phyloP scores from a whole-genome alignment of 305 asterid species.

The Rubia peregrina region DNA sequence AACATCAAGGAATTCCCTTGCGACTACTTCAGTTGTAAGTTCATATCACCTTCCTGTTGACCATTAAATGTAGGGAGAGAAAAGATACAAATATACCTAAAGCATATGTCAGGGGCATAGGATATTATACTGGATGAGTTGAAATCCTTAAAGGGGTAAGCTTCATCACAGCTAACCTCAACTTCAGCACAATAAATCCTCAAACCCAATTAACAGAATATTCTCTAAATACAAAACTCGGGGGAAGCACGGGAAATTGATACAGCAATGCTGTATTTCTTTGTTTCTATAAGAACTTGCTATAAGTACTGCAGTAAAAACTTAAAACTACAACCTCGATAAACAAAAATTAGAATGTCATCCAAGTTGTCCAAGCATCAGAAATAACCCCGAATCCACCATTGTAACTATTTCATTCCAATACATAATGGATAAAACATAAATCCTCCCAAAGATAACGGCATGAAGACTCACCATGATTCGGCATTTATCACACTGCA shows the following conservation, averaged over 20 bases:
- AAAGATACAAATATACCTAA: not conserved
- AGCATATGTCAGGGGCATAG: not conserved
- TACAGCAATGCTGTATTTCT: not conserved
- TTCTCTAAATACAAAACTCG: not conserved
- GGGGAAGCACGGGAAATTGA: not conserved
- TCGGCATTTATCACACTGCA: slow-evolving; percentile 99
- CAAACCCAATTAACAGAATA: not conserved
- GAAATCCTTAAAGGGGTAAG: not conserved
- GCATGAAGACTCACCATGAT: slow-evolving; percentile 67
- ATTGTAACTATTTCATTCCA: not conserved
- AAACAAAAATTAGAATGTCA: not conserved
- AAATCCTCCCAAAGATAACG: not conserved
- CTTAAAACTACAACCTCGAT: not conserved
- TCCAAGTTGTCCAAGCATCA: not conserved
- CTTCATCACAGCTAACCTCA: slow-evolving; percentile 6
- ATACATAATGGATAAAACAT: not conserved
- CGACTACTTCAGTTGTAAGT: not conserved
- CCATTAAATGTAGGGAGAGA: not conserved
- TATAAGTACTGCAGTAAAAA: not conserved
- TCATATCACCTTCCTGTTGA: not conserved
- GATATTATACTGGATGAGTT: not conserved
- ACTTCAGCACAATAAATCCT: not conserved
- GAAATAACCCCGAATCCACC: not conserved
- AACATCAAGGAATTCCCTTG: not conserved
- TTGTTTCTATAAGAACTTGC: not conserved